phyloP scores from a whole-genome alignment of 225 moss, liverwort and hornwort species.

The Polytrichum formosum region DNA sequence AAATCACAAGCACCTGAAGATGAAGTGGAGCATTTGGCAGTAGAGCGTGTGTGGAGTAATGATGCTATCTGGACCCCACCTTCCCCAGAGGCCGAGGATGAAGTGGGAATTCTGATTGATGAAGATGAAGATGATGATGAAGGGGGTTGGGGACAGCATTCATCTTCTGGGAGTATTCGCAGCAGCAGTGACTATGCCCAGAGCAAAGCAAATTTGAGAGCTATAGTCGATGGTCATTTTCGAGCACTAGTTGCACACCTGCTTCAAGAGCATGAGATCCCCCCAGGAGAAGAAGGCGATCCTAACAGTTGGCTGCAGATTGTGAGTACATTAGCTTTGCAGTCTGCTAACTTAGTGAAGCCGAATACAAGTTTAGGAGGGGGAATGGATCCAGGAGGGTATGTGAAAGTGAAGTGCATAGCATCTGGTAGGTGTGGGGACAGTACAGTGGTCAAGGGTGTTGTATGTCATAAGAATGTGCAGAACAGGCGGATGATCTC shows the following conservation, averaged over 20 bases:
- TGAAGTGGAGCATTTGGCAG: conserved; percentile 35
- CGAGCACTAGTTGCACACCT: conserved; percentile 64
- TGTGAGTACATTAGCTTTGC: conserved; percentile 69
- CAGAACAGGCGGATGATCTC: conserved; percentile 82
- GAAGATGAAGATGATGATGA: conserved; percentile 69
- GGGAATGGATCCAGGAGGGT: conserved; percentile 77
- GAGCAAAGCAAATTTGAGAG: conserved; percentile 54
- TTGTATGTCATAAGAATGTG: conserved; percentile 86
- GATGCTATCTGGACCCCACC: conserved; percentile 70
- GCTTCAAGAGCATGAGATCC: conserved; percentile 55
- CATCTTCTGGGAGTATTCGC: conserved; percentile 52
- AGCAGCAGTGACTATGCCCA: conserved; percentile 48
- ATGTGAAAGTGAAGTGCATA: conserved; percentile 93
- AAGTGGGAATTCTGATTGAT: conserved; percentile 46
- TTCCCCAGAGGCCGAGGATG: conserved; percentile 49
- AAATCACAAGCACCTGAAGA: conserved; percentile 29
- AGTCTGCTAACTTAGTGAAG: conserved; percentile 80
- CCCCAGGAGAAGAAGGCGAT: conserved; percentile 61
- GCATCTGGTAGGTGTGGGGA: conserved; percentile 75
- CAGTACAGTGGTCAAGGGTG: conserved; percentile 79
- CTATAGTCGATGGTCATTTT: conserved; percentile 68
- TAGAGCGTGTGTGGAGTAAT: conserved; percentile 62
- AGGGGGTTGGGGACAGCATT: conserved; percentile 44
- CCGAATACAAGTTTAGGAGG: conserved; percentile 75
- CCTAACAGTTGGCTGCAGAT: conserved; percentile 80